Percentiles rank a stretch among this genome's conserved stretches.
These are phyloP conservation scores for Sarcomyxa edulis DNA, from an alignment of 768 basidiomycete genomes.

Conservation along the genomic window DNA sequence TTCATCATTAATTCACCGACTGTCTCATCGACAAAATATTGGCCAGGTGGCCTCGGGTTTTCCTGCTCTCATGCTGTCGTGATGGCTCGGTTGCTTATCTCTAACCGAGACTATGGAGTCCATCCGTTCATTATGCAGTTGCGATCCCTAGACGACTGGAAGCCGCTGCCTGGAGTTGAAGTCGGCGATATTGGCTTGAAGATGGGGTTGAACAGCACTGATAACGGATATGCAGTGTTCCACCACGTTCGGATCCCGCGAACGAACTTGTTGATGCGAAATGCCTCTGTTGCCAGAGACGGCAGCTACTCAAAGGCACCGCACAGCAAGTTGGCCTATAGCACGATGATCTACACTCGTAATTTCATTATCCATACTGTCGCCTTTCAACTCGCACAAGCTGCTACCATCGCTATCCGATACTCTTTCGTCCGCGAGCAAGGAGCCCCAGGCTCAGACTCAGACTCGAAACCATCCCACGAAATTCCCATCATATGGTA, in stretches of 20 bases:
- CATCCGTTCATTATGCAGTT: conserved; percentile 22
- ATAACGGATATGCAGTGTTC: too few relatives aligned
- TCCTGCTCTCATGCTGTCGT: conserved; percentile 20
- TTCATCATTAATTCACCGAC: conserved; percentile 21
- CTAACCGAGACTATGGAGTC: conserved; percentile 13
- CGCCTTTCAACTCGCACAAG: conserved; percentile 19
- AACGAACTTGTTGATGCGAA: conserved; percentile 17
- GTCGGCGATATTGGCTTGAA: conserved; percentile 22
- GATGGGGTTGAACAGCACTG: too few relatives aligned
- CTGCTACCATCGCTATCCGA: conserved; percentile 17
- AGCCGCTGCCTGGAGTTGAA: conserved; percentile 17
- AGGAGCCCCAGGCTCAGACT: too few relatives aligned
- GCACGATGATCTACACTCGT: conserved; percentile 17
- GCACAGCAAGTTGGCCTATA: conserved; percentile 13
- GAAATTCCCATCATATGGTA: conserved; percentile 16
- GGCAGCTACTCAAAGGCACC: conserved; percentile 12
- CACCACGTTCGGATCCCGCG: too few relatives aligned
- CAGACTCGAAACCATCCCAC: conserved; percentile 7
- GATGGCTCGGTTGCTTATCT: conserved; percentile 17
- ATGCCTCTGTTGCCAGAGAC: conserved; percentile 13
- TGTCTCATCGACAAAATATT: conserved; percentile 18
- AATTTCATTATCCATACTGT: conserved; percentile 9
- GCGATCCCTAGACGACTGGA: conserved; percentile 16
- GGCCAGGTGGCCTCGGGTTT: conserved; percentile 19
- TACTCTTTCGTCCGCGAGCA: conserved; percentile 21